Percentiles rank a stretch among this genome's conserved stretches.
phyloP scores from a whole-genome alignment of 2,329 filamentous ascomycete genomes.

The Microsporum canis region DNA sequence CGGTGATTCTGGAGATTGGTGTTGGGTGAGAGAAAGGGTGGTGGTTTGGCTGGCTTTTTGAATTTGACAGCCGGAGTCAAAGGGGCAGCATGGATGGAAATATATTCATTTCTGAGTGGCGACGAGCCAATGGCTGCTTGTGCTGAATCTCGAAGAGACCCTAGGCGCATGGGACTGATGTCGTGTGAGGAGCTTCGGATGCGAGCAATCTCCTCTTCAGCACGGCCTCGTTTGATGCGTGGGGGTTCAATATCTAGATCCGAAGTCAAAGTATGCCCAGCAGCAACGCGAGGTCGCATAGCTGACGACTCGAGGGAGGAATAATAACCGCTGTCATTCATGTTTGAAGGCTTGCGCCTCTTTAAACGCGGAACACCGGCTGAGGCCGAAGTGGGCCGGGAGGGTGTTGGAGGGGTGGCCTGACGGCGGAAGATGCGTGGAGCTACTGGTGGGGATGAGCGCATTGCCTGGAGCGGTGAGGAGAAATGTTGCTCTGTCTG shows the following conservation, averaged over 20 bases:
- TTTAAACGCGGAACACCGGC: slow-evolving; percentile 55
- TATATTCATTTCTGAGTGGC: slow-evolving; percentile 49
- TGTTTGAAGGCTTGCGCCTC: slow-evolving; percentile 65
- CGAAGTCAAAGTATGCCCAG: slow-evolving; percentile 57
- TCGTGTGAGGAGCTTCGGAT: slow-evolving; percentile 87
- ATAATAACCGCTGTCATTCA: slow-evolving; percentile 94
- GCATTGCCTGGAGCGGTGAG: slow-evolving; percentile 49
- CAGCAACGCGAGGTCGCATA: slow-evolving; percentile 54
- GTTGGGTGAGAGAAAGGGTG: slow-evolving; percentile 76
- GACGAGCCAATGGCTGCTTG: slow-evolving; percentile 48
- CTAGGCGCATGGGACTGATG: slow-evolving; percentile 55
- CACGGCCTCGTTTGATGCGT: slow-evolving; percentile 73
- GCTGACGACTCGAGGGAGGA: slow-evolving; percentile 90
- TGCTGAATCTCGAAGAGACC: slow-evolving; percentile 30
- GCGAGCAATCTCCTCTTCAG: slow-evolving; percentile 89
- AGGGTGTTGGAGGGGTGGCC: slow-evolving; percentile 62
- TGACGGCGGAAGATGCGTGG: slow-evolving; percentile 46
- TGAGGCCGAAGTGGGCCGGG: slow-evolving; percentile 48
- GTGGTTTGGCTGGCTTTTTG: slow-evolving; percentile 53
- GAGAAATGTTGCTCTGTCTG: slow-evolving; percentile 20
- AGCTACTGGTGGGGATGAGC: slow-evolving; percentile 80
- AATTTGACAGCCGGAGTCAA: slow-evolving; percentile 77
- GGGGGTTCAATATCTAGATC: slow-evolving; percentile 64
- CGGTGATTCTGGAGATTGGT: slow-evolving; percentile 85
- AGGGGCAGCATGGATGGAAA: slow-evolving; percentile 50